Conservation (phyloP, 1,284 basidiomycete genomes). For the Inonotus hispidus region DNA sequence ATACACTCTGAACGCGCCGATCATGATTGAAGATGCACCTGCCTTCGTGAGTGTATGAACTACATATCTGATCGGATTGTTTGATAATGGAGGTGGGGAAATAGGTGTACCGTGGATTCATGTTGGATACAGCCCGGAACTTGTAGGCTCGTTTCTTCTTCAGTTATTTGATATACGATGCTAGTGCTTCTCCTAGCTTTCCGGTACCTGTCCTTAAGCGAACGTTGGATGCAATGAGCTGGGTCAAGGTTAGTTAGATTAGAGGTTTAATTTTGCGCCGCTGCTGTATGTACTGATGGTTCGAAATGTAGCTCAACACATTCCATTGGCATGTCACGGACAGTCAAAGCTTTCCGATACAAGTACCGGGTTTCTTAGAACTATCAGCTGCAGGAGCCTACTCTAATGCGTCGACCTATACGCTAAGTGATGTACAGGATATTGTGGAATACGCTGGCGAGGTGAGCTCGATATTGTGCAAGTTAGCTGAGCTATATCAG, state of each 20-base stretch:
- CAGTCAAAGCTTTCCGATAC: slow-evolving; percentile 72
- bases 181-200: slow-evolving; percentile 40
- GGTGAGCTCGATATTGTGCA: slow-evolving; percentile 36
- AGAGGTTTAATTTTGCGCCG: slow-evolving; percentile 6
- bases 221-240: slow-evolving; percentile 80
- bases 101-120: slow-evolving; percentile 74
- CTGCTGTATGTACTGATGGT: slow-evolving; percentile 6
- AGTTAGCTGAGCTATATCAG: slow-evolving; percentile 43
- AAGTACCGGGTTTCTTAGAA: slow-evolving; percentile 55
- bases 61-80: not conserved
- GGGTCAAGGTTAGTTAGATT: slow-evolving; percentile 62
- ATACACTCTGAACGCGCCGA: slow-evolving; percentile 57
- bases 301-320: slow-evolving; percentile 46
- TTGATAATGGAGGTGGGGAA: not conserved
- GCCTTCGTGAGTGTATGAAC: slow-evolving; percentile 44
- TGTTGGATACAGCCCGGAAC: slow-evolving; percentile 75
- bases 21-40: slow-evolving; percentile 56
- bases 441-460: slow-evolving; percentile 70
- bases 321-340: slow-evolving; percentile 84
- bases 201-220: slow-evolving; percentile 62
- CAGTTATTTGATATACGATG: not conserved
- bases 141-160: slow-evolving; percentile 36
- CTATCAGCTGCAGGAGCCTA: slow-evolving; percentile 69
- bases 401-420: slow-evolving; percentile 51
- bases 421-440: slow-evolving; percentile 50